Conservation (phyloP, 208 protist species). For the Zelonia costaricensis region DNA sequence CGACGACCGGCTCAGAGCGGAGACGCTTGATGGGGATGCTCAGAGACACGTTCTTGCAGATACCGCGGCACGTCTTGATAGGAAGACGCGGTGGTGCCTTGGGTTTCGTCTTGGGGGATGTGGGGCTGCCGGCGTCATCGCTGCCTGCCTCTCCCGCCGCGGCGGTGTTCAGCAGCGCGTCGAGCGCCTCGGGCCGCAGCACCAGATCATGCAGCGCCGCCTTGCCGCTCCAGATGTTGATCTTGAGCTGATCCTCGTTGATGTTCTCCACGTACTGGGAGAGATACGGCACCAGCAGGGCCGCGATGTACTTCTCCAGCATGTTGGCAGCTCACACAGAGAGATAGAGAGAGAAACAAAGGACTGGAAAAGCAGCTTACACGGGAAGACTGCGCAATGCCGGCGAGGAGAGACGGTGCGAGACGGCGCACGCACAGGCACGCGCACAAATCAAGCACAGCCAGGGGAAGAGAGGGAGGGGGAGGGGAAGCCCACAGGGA, state of each 20-base stretch:
- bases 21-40: conserved; percentile 78
- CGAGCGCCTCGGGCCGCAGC: conserved; percentile 60
- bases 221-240: conserved; percentile 87
- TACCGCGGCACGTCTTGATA: conserved; percentile 58
- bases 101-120: conserved; percentile 8
- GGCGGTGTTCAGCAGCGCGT: conserved; percentile 46
- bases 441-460: too few species aligned
- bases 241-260: conserved; percentile 71
- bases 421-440: too few species aligned
- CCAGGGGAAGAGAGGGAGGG: too few species aligned
- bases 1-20: conserved; percentile 77
- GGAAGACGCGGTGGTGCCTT: conserved; percentile 25
- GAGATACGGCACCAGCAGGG: conserved; percentile 85
- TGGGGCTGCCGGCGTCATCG: not conserved
- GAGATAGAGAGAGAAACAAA: not conserved
- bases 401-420: too few species aligned
- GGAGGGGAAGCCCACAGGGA: too few species aligned
- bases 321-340: conserved; percentile 25
- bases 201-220: conserved; percentile 77
- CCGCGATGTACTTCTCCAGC: conserved; percentile 84
- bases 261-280: conserved; percentile 86
- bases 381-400: not conserved
- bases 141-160: not conserved
- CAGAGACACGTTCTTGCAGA: conserved; percentile 82
- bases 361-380: not conserved